These are phyloP conservation scores for Galeopsis tetrahit DNA, from an alignment of 257 asterid genomes.

Conservation along the genomic window DNA sequence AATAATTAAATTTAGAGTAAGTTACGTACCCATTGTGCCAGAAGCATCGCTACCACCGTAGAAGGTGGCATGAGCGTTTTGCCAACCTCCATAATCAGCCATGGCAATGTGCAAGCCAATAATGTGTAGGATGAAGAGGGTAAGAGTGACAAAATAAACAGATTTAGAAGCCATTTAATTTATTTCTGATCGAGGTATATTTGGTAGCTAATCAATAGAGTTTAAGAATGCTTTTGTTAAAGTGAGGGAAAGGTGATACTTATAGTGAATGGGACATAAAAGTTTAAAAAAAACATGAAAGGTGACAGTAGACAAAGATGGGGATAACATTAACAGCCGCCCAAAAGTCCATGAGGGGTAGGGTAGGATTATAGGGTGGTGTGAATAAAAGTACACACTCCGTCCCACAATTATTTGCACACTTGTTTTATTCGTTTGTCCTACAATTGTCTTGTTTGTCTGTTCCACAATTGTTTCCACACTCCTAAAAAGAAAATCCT, in stretches of 20 bases:
- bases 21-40: constrained; percentile 52
- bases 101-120: constrained; percentile 2
- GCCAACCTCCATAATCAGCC: constrained; percentile 50
- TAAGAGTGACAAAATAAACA: not conserved
- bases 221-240: not conserved
- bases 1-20: not conserved
- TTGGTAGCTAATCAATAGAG: not conserved
- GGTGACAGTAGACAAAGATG: constrained; percentile 25
- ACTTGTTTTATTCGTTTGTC: too few species aligned
- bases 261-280: constrained; percentile 5
- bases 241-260: constrained; percentile 18
- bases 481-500: too few species aligned
- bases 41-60: constrained; percentile 62
- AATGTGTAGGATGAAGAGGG: constrained; percentile 13
- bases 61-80: constrained; percentile 55
- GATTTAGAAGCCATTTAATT: constrained; percentile 21
- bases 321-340: constrained; percentile 29
- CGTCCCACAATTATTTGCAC: too few species aligned
- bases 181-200: not conserved
- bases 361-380: not conserved
- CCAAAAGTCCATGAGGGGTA: constrained; percentile 31
- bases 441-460: too few species aligned
- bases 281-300: not conserved
- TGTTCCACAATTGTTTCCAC: too few species aligned
- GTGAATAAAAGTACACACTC: not conserved